These are phyloP conservation scores for Saccharomycopsis guyanensis DNA, from an alignment of 805 yeast genomes.

Conservation along the genomic window DNA sequence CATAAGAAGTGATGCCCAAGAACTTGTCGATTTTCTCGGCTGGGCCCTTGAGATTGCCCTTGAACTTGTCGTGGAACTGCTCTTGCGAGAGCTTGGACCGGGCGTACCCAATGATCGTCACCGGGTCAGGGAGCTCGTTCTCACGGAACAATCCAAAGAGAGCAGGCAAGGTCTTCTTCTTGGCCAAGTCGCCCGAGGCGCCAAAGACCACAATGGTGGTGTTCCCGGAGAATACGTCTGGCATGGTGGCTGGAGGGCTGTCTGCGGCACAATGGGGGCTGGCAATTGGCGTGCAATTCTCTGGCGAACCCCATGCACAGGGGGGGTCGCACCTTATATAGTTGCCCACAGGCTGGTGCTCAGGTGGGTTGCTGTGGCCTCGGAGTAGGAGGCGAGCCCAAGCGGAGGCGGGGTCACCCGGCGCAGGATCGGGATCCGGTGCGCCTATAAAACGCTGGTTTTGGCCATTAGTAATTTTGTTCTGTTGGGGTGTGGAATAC, in stretches of 20 bases:
- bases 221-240: background rate
- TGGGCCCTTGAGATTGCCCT: conserved; percentile 51
- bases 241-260: background rate
- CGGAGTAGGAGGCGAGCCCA: too few species aligned
- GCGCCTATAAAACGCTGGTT: too few species aligned
- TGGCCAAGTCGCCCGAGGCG: conserved; percentile 92
- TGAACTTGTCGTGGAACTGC: conserved; percentile 62
- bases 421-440: too few species aligned
- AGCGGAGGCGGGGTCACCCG: too few species aligned
- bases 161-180: conserved; percentile 91
- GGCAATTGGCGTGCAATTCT: too few species aligned
- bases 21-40: conserved; percentile 51
- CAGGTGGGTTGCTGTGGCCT: too few species aligned
- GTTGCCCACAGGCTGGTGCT: too few species aligned
- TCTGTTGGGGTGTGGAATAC: too few species aligned
- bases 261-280: too few species aligned
- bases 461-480: too few species aligned
- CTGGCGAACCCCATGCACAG: too few species aligned
- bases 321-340: too few species aligned
- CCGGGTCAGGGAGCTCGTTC: conserved; percentile 63
- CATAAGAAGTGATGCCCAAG: conserved; percentile 56
- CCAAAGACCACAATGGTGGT: conserved; percentile 68
- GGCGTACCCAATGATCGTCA: conserved; percentile 86
- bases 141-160: conserved; percentile 68
- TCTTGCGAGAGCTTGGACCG: conserved; percentile 64